These are phyloP conservation scores for Paraphoma sp. DNA, from an alignment of 2,329 filamentous ascomycete species.

Conservation along the genomic window DNA sequence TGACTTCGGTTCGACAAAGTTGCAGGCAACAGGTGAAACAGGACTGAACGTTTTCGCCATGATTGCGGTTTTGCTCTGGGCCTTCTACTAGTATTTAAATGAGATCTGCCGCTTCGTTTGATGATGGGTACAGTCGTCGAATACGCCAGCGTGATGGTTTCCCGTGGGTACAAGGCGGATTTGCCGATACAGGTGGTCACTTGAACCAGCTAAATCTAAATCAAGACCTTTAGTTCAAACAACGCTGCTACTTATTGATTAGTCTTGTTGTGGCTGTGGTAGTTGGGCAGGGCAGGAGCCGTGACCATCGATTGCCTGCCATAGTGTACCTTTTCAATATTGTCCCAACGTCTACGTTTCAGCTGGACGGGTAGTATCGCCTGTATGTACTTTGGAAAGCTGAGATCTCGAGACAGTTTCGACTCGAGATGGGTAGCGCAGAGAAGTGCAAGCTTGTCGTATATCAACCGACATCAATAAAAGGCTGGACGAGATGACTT, in stretches of 20 bases:
- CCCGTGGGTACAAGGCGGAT: conserved; percentile 25
- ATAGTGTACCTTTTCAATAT: conserved; percentile 48
- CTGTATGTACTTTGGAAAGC: conserved; percentile 63
- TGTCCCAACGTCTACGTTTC: conserved; percentile 42
- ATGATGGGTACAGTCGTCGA: conserved; percentile 45
- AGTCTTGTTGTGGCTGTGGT: conserved; percentile 37
- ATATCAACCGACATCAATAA: conserved; percentile 66
- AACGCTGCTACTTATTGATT: conserved; percentile 42
- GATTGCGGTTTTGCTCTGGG: conserved; percentile 50
- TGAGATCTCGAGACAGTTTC: conserved; percentile 64
- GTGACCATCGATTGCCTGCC: conserved; percentile 42
- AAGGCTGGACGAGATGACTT: conserved; percentile 37
- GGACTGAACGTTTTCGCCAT: conserved; percentile 52
- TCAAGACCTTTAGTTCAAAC: conserved; percentile 41
- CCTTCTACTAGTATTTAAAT: conserved; percentile 54
- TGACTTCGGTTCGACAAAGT: conserved; percentile 46
- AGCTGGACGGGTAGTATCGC: conserved; percentile 57
- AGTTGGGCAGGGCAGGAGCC: conserved; percentile 37
- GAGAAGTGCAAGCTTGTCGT: conserved; percentile 60
- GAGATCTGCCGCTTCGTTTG: conserved; percentile 57
- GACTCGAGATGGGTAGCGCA: conserved; percentile 63
- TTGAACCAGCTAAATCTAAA: conserved; percentile 37
- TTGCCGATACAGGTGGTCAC: conserved; percentile 39
- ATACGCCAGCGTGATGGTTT: conserved; percentile 51
- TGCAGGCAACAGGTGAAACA: conserved; percentile 35